Conservation (phyloP, 352 stramenopile genomes). For the Globisporangium spiculum region DNA sequence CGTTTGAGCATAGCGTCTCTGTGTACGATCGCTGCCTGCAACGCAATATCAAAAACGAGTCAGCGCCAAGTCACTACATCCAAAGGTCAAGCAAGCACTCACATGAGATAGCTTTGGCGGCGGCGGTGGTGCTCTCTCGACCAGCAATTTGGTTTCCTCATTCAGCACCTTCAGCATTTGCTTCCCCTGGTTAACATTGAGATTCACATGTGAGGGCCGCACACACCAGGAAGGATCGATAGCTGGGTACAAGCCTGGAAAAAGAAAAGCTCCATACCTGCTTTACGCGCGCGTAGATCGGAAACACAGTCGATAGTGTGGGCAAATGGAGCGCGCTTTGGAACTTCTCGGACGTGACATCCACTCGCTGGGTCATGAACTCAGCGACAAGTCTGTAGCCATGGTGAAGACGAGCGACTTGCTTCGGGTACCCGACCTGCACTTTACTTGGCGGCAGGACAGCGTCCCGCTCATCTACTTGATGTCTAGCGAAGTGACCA, state of each 20-base stretch:
- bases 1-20: constrained; percentile 41
- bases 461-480: neutral
- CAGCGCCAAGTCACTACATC: neutral
- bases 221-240: neutral
- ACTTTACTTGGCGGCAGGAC: constrained; percentile 19
- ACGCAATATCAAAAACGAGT: neutral
- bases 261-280: constrained; percentile 26
- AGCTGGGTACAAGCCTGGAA: neutral
- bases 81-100: neutral
- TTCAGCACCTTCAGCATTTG: constrained; percentile 39
- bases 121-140: constrained; percentile 23
- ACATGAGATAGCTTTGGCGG: constrained; percentile 33
- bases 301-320: constrained; percentile 41
- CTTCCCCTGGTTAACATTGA: constrained; percentile 28
- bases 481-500: neutral
- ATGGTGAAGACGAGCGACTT: constrained; percentile 29
- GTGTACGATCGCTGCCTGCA: constrained; percentile 27
- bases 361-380: constrained; percentile 35
- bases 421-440: constrained; percentile 32
- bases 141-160: constrained; percentile 27
- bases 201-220: neutral
- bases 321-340: constrained; percentile 25
- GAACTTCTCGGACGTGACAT: constrained; percentile 25
- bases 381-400: constrained; percentile 30
- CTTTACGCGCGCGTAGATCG: constrained; percentile 46